These are phyloP conservation scores for Moesziomyces parantarcticus DNA, from an alignment of 1,284 basidiomycete species.

Conservation along the genomic window DNA sequence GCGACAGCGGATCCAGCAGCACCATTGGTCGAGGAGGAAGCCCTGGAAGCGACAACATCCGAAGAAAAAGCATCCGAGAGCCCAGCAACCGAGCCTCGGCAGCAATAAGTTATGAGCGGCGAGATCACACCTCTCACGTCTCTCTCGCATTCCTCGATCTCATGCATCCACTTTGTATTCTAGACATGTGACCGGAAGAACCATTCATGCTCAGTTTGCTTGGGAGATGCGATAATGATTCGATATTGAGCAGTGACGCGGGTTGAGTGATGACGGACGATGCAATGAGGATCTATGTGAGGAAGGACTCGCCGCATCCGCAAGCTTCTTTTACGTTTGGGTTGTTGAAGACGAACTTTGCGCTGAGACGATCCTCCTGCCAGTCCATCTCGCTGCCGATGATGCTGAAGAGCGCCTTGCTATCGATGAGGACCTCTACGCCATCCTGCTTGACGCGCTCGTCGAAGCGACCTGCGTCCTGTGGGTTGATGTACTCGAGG, in stretches of 20 bases:
- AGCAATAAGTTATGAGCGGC: too few species aligned
- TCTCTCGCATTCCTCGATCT: not conserved
- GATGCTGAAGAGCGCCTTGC: conserved; percentile 96
- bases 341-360: conserved; percentile 90
- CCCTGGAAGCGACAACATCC: too few species aligned
- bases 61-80: too few species aligned
- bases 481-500: conserved; percentile 83
- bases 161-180: conserved; percentile 10
- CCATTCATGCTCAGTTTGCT: conserved; percentile 4
- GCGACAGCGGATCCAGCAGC: too few species aligned
- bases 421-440: conserved; percentile 92
- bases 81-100: too few species aligned
- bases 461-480: conserved; percentile 85
- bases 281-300: conserved; percentile 21
- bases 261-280: not conserved
- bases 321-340: conserved; percentile 81
- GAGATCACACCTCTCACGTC: too few species aligned
- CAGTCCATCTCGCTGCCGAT: conserved; percentile 99
- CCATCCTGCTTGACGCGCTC: conserved; percentile 82
- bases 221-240: conserved; percentile 1
- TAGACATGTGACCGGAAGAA: conserved; percentile 5
- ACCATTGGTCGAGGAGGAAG: too few species aligned
- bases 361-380: conserved; percentile 76
- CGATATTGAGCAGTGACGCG: not conserved
- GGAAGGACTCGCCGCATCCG: conserved; percentile 87